These are phyloP conservation scores for Verticillium dahliae DNA, from an alignment of 2,329 filamentous ascomycete genomes.

Conservation along the genomic window DNA sequence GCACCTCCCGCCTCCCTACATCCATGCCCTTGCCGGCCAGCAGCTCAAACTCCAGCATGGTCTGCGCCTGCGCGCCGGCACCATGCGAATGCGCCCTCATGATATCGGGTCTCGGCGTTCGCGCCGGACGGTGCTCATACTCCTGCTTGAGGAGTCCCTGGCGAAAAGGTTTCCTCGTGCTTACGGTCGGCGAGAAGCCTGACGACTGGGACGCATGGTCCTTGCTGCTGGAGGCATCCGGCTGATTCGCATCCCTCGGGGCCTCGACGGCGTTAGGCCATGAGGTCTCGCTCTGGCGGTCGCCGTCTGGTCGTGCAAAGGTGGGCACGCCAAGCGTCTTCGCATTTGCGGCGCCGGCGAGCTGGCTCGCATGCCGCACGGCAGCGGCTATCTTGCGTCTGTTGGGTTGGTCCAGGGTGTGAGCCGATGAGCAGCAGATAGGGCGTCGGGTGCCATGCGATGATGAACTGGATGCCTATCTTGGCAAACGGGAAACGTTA, in stretches of 20 bases:
- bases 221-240: background rate
- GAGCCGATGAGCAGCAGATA: background rate
- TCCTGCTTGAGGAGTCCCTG: background rate
- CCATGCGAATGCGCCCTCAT: background rate
- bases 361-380: slow-evolving; percentile 1
- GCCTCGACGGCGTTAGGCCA: background rate
- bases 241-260: background rate
- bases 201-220: background rate
- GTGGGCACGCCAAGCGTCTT: background rate
- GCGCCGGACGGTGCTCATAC: background rate
- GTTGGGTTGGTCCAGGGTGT: background rate
- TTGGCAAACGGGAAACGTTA: too few relatives aligned
- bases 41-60: background rate
- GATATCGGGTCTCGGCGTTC: background rate
- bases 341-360: background rate
- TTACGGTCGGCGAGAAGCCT: background rate
- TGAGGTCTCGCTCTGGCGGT: background rate
- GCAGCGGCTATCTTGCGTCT: slow-evolving; percentile 1
- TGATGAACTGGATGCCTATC: too few relatives aligned
- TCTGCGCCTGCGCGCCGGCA: background rate
- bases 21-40: background rate
- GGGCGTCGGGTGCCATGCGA: background rate
- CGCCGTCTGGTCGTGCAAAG: background rate
- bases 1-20: background rate
- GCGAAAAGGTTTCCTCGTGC: background rate